A percentile compares a stretch with the other conserved stretches of the same genome.
Conservation (phyloP, 148 eudicot species). For the Chenopodium quinoa region DNA sequence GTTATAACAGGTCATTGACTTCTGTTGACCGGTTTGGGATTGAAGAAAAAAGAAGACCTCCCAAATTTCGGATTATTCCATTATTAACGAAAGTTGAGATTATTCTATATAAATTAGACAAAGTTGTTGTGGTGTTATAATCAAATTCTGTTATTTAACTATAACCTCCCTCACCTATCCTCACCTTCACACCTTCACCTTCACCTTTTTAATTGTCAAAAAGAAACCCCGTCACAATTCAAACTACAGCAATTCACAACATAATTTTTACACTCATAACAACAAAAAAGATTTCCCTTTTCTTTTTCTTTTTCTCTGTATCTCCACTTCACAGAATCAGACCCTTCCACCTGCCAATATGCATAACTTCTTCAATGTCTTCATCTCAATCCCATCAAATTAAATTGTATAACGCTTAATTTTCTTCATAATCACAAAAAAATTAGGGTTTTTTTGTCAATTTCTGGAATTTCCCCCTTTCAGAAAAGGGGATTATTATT, state of each 20-base stretch:
- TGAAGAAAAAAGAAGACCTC: too few relatives aligned
- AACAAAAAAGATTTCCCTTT: not conserved
- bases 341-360: not conserved
- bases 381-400: not conserved
- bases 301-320: not conserved
- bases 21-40: too few relatives aligned
- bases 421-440: not conserved
- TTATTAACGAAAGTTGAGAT: too few relatives aligned
- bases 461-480: too few relatives aligned
- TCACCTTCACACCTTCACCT: too few relatives aligned
- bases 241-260: not conserved
- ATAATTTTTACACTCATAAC: not conserved
- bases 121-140: too few relatives aligned
- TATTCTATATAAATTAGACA: too few relatives aligned
- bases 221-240: not conserved
- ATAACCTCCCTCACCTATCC: too few relatives aligned
- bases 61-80: too few relatives aligned
- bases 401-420: not conserved
- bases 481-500: not conserved
- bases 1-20: too few relatives aligned
- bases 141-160: too few relatives aligned
- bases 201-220: not conserved
- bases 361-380: not conserved
- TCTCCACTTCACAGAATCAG: not conserved
- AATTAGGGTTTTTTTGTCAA: not conserved